Base-by-base conservation (phyloP, 139 green algal genomes). In the Asterochloris sp. region DNA sequence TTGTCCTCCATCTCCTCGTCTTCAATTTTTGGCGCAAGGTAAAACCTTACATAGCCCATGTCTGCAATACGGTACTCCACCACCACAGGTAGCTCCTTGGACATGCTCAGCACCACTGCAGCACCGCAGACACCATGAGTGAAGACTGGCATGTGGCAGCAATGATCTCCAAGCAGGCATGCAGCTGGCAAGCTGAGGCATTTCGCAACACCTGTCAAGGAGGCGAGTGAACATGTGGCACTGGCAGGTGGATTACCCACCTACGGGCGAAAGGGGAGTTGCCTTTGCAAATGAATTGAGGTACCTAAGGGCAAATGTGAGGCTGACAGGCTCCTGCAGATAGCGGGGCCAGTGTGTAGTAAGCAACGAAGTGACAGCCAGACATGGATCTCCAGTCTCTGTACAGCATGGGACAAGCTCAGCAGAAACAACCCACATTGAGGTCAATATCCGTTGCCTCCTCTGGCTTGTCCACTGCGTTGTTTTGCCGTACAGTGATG, bases 231-330 rank as follows among this genome's bases (percentile, higher is more conserved):
- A 23, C 21, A 24, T 12, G 67, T 73, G 67, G 67, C 67, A 73
- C 21, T 27, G 67, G 21, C 67, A 73, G 1, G 63, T 69, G 67
- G 38, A 79, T 74, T 26, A 6, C 38, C 38, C 38, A 54, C 38
- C 38, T 54, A 66, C 75, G n/a, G 47, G 60, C 2, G 88, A 87
- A 13, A 89, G 80, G 11, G 90, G 84, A 27, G 92, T 94, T 60
- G 94, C 96, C 89, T 99, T 99, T 82, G 94, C 93, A 85, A 99
- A 99, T 73, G 91, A 96, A 89, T 97, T 98, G 69, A 99, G 91
- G 92, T 99, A 99, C 60, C 97, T 94, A 73, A 99, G 89, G 13
- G 97, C 96, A 89, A 99, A 99, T 19, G 94, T 98, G 17, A 98
- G 92, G 8, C 88, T 85, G 23, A 99, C 97, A 21, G 97, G 96